phyloP scores from a whole-genome alignment of 805 yeast species.

The Alloascoidea africana region DNA sequence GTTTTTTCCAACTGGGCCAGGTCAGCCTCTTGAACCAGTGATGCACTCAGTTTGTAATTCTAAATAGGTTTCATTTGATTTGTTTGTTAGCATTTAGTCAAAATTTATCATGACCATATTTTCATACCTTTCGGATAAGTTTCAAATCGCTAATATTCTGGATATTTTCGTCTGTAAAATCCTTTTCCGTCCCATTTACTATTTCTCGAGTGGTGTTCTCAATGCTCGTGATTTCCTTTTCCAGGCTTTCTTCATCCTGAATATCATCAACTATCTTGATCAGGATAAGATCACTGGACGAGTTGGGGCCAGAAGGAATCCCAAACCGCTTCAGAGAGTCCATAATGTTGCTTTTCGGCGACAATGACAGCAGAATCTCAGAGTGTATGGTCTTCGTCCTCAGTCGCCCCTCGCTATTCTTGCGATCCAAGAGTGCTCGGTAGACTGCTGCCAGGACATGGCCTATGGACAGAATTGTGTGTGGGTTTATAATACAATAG shows the following conservation, averaged over 20 bases:
- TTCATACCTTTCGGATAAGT: not conserved
- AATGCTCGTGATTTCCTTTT: not conserved
- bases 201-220: not conserved
- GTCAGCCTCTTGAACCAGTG: not conserved
- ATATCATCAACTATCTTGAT: slow-evolving; percentile 1
- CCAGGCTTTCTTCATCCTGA: not conserved
- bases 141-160: not conserved
- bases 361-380: slow-evolving; percentile 52
- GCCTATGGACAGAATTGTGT: slow-evolving; percentile 39
- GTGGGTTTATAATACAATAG: slow-evolving; percentile 52
- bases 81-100: too few relatives aligned
- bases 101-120: not conserved
- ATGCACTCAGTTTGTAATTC: slow-evolving; percentile 2
- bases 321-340: slow-evolving; percentile 26
- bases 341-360: slow-evolving; percentile 52
- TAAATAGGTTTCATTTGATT: not conserved
- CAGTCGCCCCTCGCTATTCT: slow-evolving; percentile 23
- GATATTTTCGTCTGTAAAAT: not conserved
- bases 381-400: slow-evolving; percentile 57
- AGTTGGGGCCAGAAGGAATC: slow-evolving; percentile 14
- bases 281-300: not conserved
- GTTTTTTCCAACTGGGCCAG: too few relatives aligned
- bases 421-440: slow-evolving; percentile 39
- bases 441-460: slow-evolving; percentile 48
- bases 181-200: not conserved